A percentile compares a stretch with the other conserved stretches of the same genome.
These are phyloP conservation scores for Avena sativa DNA, from an alignment of 176 grass and related monocot species.

Conservation along the genomic window DNA sequence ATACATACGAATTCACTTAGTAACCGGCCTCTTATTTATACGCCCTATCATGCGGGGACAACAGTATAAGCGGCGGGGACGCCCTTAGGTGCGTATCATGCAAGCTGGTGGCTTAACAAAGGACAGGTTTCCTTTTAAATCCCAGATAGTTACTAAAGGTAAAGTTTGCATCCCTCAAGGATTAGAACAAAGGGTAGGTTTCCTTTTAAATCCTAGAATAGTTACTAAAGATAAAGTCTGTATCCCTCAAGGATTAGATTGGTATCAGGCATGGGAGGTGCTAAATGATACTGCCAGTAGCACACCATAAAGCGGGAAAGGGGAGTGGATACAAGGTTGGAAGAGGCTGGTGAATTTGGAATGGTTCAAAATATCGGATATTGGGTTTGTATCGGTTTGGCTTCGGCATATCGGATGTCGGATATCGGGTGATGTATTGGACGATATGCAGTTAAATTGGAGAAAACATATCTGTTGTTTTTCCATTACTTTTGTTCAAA, in stretches of 20 bases:
- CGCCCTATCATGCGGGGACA: not conserved
- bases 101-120: not conserved
- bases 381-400: not conserved
- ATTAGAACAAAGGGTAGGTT: not conserved
- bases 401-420: not conserved
- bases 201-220: slow-evolving; percentile 1
- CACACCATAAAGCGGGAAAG: not conserved
- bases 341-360: not conserved
- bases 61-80: not conserved
- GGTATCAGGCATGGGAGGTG: not conserved
- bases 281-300: not conserved
- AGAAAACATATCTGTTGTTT: not conserved
- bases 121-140: no score
- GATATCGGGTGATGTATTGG: not conserved
- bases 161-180: no score
- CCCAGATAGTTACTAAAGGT: no score
- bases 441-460: not conserved
- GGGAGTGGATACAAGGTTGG: not conserved
- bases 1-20: slow-evolving; percentile 7
- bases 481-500: not conserved
- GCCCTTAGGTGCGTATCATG: not conserved
- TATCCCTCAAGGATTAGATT: not conserved
- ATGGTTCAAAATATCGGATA: not conserved
- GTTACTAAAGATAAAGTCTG: slow-evolving; percentile 4
- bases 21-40: not conserved